These are phyloP conservation scores for Aspergillus versicolor DNA, from an alignment of 2,329 filamentous ascomycete species.

Conservation along the genomic window DNA sequence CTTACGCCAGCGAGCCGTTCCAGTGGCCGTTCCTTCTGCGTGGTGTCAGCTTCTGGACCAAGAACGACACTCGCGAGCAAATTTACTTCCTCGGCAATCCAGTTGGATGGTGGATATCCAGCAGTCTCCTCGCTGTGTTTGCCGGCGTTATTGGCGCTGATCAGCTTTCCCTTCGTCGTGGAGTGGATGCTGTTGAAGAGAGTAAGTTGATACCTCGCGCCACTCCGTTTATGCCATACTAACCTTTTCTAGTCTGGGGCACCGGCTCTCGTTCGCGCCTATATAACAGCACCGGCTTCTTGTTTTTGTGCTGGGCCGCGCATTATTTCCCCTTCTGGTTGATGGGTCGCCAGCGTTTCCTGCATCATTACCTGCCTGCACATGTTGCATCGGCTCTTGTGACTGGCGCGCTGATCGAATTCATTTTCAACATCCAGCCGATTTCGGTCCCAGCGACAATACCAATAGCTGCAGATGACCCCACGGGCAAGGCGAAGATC, in stretches of 20 bases:
- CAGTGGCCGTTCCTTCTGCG: conserved; percentile 97
- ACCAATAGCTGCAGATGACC: conserved; percentile 47
- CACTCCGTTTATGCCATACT: not conserved
- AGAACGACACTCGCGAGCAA: conserved; percentile 89
- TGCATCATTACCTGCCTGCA: conserved; percentile 95
- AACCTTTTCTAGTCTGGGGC: conserved; percentile 40
- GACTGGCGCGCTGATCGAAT: conserved; percentile 87
- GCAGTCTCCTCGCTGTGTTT: conserved; percentile 88
- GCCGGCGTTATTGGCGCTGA: conserved; percentile 89
- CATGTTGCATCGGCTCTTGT: conserved; percentile 90
- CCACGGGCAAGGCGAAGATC: conserved; percentile 41
- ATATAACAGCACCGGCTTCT: conserved; percentile 98
- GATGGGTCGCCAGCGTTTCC: conserved; percentile 96
- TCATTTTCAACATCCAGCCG: conserved; percentile 90
- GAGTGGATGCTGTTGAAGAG: conserved; percentile 86
- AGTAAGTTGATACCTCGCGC: conserved; percentile 61
- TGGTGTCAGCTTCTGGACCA: conserved; percentile 98
- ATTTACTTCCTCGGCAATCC: conserved; percentile 99
- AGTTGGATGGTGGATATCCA: conserved; percentile 94
- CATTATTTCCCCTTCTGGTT: conserved; percentile 98
- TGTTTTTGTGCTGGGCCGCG: conserved; percentile 96
- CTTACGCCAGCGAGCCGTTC: conserved; percentile 90
- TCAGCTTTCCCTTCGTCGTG: conserved; percentile 87
- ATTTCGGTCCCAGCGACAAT: conserved; percentile 42
- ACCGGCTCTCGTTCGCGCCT: conserved; percentile 84